A percentile compares a stretch with the other conserved stretches of the same genome.
phyloP scores from a whole-genome alignment of 2,329 filamentous ascomycete genomes.

The Alternaria metachromatica region DNA sequence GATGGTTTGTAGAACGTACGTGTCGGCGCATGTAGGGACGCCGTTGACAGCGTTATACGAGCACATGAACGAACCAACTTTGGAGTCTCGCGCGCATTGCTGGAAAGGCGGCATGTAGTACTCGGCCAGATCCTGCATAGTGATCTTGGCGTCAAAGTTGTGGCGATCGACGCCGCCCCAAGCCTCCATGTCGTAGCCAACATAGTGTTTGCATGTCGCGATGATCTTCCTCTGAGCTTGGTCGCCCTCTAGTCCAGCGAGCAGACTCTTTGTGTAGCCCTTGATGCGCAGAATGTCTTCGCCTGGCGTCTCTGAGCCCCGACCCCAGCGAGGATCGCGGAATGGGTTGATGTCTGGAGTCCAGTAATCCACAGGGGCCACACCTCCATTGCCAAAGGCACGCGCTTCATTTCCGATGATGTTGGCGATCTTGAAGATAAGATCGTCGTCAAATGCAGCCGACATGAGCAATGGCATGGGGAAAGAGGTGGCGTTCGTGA shows the following conservation, averaged over 20 bases:
- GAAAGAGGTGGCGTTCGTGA: slow-evolving; percentile 68
- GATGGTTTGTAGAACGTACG: slow-evolving; percentile 67
- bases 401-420: slow-evolving; percentile 67
- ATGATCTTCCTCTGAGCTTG: slow-evolving; percentile 44
- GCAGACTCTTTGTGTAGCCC: slow-evolving; percentile 49
- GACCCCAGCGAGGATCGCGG: slow-evolving; percentile 68
- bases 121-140: slow-evolving; percentile 68
- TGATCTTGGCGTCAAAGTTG: slow-evolving; percentile 64
- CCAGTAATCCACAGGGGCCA: slow-evolving; percentile 64
- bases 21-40: slow-evolving; percentile 67
- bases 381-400: slow-evolving; percentile 68
- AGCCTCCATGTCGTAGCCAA: slow-evolving; percentile 37
- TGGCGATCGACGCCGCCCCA: slow-evolving; percentile 45
- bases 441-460: slow-evolving; percentile 68
- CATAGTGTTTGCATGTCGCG: slow-evolving; percentile 57
- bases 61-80: slow-evolving; percentile 61
- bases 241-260: slow-evolving; percentile 30
- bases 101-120: slow-evolving; percentile 73
- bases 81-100: slow-evolving; percentile 54
- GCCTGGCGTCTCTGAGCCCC: slow-evolving; percentile 64
- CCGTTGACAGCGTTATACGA: slow-evolving; percentile 70
- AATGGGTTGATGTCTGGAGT: slow-evolving; percentile 73
- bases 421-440: slow-evolving; percentile 64
- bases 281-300: slow-evolving; percentile 62
- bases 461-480: slow-evolving; percentile 68